Evolutionary conservation across 1,284 basidiomycete genomes (phyloP).

Genomic region (Xerocomus alliaceus): DNA sequence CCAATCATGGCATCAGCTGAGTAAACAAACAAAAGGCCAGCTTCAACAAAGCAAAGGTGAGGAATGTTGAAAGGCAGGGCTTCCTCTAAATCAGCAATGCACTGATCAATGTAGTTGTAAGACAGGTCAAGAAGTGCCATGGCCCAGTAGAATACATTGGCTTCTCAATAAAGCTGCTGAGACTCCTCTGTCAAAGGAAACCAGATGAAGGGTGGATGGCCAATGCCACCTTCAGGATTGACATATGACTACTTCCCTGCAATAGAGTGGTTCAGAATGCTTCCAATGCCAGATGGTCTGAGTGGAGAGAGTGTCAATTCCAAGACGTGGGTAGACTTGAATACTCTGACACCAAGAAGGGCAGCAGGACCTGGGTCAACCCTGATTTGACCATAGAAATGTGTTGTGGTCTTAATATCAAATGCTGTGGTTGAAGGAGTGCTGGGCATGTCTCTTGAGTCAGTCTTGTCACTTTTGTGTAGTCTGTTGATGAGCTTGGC

Average conservation of each 20-base stretch:
- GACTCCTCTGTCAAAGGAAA: neutral
- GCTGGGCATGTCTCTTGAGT: neutral
- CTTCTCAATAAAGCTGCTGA: neutral
- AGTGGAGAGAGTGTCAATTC: neutral
- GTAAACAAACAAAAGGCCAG: neutral
- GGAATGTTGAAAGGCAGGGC: neutral
- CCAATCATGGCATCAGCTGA: too few relatives aligned
- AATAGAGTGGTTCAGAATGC: neutral
- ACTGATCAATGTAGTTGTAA: neutral
- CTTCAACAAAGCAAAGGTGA: neutral
- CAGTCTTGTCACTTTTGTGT: neutral
- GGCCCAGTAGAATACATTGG: neutral
- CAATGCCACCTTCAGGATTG: neutral
- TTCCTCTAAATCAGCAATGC: neutral
- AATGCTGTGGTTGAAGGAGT: neutral
- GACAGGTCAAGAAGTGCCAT: neutral
- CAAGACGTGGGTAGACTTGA: neutral
- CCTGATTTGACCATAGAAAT: neutral
- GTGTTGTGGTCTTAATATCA: neutral
- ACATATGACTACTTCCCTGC: neutral
- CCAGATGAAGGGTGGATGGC: neutral
- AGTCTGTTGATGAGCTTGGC: neutral
- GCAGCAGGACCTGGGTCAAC: neutral
- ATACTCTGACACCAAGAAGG: neutral
- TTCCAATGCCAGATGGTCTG: neutral